Conservation (phyloP, 1,284 basidiomycete species). For the Ustilago esculenta region DNA sequence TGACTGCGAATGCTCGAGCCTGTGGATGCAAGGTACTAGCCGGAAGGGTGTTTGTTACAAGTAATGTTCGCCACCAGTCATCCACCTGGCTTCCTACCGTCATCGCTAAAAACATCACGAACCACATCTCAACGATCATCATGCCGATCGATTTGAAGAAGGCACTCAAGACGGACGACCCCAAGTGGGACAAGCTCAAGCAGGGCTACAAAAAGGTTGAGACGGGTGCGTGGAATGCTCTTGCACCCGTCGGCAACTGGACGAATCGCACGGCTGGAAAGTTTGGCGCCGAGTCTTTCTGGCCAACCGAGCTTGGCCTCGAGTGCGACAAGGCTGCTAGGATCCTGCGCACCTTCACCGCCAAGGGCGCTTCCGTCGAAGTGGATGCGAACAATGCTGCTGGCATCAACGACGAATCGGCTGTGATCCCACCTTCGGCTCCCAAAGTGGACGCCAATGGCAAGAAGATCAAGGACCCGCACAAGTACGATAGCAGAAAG, state of each 20-base stretch:
- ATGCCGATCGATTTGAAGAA: constrained; percentile 50
- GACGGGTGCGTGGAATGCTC: constrained; percentile 52
- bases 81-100: neutral
- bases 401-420: constrained; percentile 26
- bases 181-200: constrained; percentile 52
- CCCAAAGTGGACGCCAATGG: constrained; percentile 34
- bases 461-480: constrained; percentile 43
- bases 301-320: constrained; percentile 53
- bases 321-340: constrained; percentile 64
- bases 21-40: no score
- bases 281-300: constrained; percentile 62
- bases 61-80: no score
- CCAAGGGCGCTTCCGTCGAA: constrained; percentile 49
- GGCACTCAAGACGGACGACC: constrained; percentile 40
- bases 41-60: no score
- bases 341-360: constrained; percentile 60
- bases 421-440: constrained; percentile 25
- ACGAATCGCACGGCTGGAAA: constrained; percentile 49
- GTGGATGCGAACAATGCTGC: constrained; percentile 37
- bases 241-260: constrained; percentile 51
- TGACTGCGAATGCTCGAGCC: no score
- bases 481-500: constrained; percentile 60
- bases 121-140: neutral
- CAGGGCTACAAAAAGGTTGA: constrained; percentile 56
- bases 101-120: neutral